Evolutionary conservation across 495 filamentous ascomycete genomes (phyloP), one percentile per base, ranked within the genome.

Genomic region (Cercophora scortea): DNA sequence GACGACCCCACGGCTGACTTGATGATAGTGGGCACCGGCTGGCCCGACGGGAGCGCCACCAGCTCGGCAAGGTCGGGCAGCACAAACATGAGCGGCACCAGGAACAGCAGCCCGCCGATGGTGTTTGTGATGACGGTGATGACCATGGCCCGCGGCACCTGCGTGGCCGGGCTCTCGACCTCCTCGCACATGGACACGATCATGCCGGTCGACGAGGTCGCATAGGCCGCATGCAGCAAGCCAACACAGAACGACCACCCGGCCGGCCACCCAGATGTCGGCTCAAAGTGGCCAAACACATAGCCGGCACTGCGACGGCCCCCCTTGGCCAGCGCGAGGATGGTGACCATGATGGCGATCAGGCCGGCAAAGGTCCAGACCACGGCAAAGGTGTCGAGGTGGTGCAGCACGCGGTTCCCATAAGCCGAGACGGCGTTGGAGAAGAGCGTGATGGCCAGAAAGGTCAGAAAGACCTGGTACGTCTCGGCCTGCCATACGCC

Each of bases 401-500:
- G 66, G 0, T 73, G 81, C 32, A 85, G 67, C 56, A 71, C 76
- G 16, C 68, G 67, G 59, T 85, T 84, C 33, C 77, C 76, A 25
- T 81, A 72, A 3, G 74, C 67, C 42, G 78, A 84, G 55, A 85
- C 74, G 17, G 71, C 45, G 32, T 81, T 74, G 50, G 75, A 81
- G 11, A 75, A 51, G 11, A 84, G 54, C 1, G 78, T 80, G 52
- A 83, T 67, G 17, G 65, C 81, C 53, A 83, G 66, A 59, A 84
- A 84, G 45, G 81, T 76, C 18, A 85, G 62, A 48, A 82, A 78
- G 39, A 83, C 65, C 60, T 85, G 81, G 66, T 79, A 85, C 39
- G 66, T 62, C 17, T 72, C 69, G 16, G 75, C 78, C 3, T 61
- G 55, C 51, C 74, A 65, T 19, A 77, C 51, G 16, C 50, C 61